Evolutionary conservation across 2,329 filamentous ascomycete genomes (phyloP).

Genomic region (Fusarium buxicola): DNA sequence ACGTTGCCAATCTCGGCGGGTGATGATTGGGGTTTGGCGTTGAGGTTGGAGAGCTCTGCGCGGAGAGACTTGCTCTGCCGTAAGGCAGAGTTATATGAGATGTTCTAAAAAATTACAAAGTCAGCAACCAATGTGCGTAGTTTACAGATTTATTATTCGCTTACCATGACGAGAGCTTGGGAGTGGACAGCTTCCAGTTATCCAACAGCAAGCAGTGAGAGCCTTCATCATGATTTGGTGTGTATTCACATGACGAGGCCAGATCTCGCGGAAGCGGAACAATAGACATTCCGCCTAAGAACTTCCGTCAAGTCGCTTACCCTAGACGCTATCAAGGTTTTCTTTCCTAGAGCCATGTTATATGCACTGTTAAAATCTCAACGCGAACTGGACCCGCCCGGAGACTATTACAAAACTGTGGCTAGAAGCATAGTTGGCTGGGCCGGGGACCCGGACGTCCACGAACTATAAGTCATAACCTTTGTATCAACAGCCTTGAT

Average conservation of each 20-base stretch:
- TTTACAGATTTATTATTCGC: not conserved
- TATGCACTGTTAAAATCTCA: no score
- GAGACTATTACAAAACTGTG: no score
- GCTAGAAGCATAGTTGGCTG: no score
- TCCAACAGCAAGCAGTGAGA: conserved; percentile 20
- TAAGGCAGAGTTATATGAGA: conserved; percentile 85
- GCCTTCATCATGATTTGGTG: conserved; percentile 39
- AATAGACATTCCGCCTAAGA: conserved; percentile 17
- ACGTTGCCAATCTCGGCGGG: conserved; percentile 71
- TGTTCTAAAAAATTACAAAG: conserved; percentile 66
- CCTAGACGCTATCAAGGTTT: conserved; percentile 14
- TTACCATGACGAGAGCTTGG: conserved; percentile 45
- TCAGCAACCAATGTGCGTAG: not conserved
- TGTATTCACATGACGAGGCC: conserved; percentile 41
- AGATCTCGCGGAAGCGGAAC: conserved; percentile 44
- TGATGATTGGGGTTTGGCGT: conserved; percentile 72
- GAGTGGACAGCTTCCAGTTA: conserved; percentile 13
- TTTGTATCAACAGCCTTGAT: no score
- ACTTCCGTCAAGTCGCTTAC: not conserved
- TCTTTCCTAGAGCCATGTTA: not conserved
- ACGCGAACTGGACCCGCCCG: no score
- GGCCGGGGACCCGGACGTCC: no score
- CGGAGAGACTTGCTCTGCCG: conserved; percentile 86
- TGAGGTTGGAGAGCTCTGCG: conserved; percentile 78
- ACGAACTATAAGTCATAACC: no score